phyloP scores from a whole-genome alignment of 257 asterid species.

The Nicotiana obtusifolia region DNA sequence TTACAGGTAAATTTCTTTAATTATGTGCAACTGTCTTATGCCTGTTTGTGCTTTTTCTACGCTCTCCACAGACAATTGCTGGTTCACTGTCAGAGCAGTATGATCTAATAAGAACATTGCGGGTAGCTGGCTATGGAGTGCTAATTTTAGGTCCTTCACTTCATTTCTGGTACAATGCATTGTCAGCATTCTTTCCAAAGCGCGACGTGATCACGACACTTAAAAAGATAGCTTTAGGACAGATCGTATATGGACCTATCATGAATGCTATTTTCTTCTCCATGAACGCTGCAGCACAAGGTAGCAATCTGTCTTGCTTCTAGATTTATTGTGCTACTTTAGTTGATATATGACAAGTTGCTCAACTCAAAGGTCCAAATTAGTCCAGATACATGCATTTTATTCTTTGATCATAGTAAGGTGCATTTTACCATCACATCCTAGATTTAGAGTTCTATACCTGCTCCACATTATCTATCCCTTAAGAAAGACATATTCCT shows the following conservation, averaged over 20 bases:
- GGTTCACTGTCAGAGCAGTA: constrained; percentile 22
- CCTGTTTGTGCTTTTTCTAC: not conserved
- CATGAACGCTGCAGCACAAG: constrained; percentile 74
- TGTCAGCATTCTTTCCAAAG: constrained; percentile 29
- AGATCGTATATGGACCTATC: constrained; percentile 65
- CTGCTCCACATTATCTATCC: too few species aligned
- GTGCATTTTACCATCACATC: too few species aligned
- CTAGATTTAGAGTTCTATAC: too few species aligned
- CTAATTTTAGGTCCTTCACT: constrained; percentile 37
- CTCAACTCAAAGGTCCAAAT: too few species aligned
- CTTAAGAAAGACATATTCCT: too few species aligned
- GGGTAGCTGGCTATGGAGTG: constrained; percentile 39
- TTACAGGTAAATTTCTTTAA: too few species aligned
- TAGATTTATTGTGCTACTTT: not conserved
- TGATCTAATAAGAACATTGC: constrained; percentile 32
- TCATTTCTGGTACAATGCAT: constrained; percentile 31
- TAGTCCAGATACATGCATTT: too few species aligned
- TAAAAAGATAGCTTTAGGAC: constrained; percentile 78
- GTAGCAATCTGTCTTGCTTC: constrained; percentile 21
- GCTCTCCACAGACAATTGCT: constrained; percentile 20
- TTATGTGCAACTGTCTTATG: too few species aligned
- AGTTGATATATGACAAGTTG: too few species aligned
- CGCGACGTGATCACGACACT: constrained; percentile 61
- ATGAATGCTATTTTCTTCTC: constrained; percentile 80
- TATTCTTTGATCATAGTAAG: too few species aligned